These are phyloP conservation scores for Bullera alba DNA, from an alignment of 768 basidiomycete genomes.

Conservation along the genomic window DNA sequence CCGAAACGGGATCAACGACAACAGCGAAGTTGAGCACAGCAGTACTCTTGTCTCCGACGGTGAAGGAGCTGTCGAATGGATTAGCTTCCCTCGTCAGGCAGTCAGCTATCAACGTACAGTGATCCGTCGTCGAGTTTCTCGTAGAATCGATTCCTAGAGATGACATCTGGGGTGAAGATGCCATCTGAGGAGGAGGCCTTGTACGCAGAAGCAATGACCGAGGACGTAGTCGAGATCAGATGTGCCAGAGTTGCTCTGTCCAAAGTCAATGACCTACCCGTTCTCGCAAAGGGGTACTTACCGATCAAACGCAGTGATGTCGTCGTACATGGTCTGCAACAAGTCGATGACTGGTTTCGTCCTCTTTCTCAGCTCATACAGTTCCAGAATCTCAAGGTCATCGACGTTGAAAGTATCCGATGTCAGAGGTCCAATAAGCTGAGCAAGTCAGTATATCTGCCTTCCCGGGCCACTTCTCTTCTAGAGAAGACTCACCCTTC, in stretches of 20 bases:
- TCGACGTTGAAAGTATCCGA: constrained; percentile 56
- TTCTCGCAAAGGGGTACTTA: constrained; percentile 32
- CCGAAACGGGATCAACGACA: constrained; percentile 77
- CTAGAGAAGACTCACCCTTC: constrained; percentile 56
- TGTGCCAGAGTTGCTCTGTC: constrained; percentile 56
- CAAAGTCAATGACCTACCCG: constrained; percentile 1
- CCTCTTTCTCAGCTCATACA: constrained; percentile 68
- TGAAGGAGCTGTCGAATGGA: constrained; percentile 56
- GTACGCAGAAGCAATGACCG: constrained; percentile 66
- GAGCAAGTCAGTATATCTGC: neutral
- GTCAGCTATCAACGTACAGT: constrained; percentile 54
- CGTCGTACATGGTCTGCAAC: constrained; percentile 54
- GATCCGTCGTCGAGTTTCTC: constrained; percentile 55
- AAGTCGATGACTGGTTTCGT: constrained; percentile 63
- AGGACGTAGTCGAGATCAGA: constrained; percentile 60
- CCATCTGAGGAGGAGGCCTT: constrained; percentile 46
- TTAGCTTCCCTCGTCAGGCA: constrained; percentile 4
- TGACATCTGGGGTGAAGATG: constrained; percentile 60
- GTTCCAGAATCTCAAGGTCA: constrained; percentile 67
- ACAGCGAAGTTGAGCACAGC: constrained; percentile 66
- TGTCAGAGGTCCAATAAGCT: constrained; percentile 73
- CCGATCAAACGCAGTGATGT: constrained; percentile 48
- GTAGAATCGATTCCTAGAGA: constrained; percentile 60
- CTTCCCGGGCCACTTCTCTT: neutral
- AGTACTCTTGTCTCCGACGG: constrained; percentile 60